These are phyloP conservation scores for Yamadazyma pseudoaaseri DNA, from an alignment of 1,139 yeast genomes.

Conservation along the genomic window DNA sequence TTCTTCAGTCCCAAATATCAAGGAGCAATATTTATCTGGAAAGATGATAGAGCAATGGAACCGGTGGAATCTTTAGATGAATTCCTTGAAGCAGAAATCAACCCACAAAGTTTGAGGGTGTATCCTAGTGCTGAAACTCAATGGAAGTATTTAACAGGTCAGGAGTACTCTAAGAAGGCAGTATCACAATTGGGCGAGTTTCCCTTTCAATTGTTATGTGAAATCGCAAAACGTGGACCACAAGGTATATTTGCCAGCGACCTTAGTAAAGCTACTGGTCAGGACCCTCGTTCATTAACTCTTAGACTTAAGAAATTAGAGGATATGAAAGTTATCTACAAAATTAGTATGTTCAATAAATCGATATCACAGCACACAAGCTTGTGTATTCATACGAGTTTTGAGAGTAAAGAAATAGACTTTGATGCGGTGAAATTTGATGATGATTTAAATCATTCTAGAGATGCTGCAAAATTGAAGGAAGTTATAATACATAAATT, in stretches of 20 bases:
- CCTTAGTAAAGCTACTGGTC: constrained; percentile 54
- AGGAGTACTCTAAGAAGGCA: constrained; percentile 31
- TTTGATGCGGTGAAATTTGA: constrained; percentile 26
- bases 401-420: constrained; percentile 36
- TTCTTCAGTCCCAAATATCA: constrained; percentile 21
- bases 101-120: constrained; percentile 20
- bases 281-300: constrained; percentile 72
- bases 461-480: constrained; percentile 31
- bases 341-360: constrained; percentile 37
- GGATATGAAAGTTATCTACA: constrained; percentile 46
- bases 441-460: constrained; percentile 26
- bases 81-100: constrained; percentile 20
- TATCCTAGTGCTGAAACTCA: constrained; percentile 40
- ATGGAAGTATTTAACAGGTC: constrained; percentile 41
- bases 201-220: constrained; percentile 42
- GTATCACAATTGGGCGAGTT: constrained; percentile 37
- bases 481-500: constrained; percentile 51
- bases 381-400: constrained; percentile 45
- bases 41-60: constrained; percentile 12
- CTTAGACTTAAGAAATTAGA: constrained; percentile 56
- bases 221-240: constrained; percentile 53
- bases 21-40: constrained; percentile 15
- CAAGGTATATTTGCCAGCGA: constrained; percentile 60
- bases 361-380: constrained; percentile 50
- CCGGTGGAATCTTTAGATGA: constrained; percentile 14